Evolutionary conservation across 1,284 basidiomycete species (phyloP).

Genomic region (Meira miltonrushii): DNA sequence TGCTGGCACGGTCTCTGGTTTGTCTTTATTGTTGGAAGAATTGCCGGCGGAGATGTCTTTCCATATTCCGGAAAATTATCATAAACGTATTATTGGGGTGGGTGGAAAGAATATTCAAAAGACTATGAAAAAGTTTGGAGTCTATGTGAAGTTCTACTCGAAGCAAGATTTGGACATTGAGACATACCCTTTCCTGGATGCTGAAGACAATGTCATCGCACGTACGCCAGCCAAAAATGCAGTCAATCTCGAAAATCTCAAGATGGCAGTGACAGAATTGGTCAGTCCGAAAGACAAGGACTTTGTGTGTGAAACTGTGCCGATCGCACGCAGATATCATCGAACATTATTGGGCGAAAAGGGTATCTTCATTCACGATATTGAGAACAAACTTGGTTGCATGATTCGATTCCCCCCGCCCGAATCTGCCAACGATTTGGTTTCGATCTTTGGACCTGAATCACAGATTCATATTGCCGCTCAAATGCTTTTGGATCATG

Average conservation of each 20-base stretch:
- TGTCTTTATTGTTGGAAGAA: conserved; percentile 88
- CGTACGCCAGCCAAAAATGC: conserved; percentile 97
- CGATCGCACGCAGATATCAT: conserved; percentile 89
- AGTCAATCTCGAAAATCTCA: conserved; percentile 87
- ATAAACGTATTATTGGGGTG: conserved; percentile 98
- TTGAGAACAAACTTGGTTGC: conserved; percentile 92
- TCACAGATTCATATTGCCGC: conserved; percentile 93
- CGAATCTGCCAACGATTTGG: conserved; percentile 82
- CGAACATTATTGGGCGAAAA: conserved; percentile 91
- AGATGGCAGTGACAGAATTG: conserved; percentile 93
- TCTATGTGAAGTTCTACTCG: conserved; percentile 99
- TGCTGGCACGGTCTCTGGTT: conserved; percentile 72
- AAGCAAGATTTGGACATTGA: conserved; percentile 95
- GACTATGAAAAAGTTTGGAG: conserved; percentile 99
- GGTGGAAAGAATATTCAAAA: conserved; percentile 97
- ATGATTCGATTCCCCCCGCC: conserved; percentile 91
- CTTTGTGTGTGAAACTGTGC: conserved; percentile 85
- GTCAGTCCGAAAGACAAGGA: conserved; percentile 98
- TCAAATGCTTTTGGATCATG: conserved; percentile 88
- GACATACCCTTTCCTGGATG: conserved; percentile 75
- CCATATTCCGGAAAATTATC: conserved; percentile 95
- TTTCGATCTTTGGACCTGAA: conserved; percentile 92
- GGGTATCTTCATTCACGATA: conserved; percentile 92
- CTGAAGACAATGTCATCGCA: conserved; percentile 96
- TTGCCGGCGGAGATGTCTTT: conserved; percentile 98